Conservation (phyloP, 495 filamentous ascomycete genomes). For the Sabuloglossum arenarium region DNA sequence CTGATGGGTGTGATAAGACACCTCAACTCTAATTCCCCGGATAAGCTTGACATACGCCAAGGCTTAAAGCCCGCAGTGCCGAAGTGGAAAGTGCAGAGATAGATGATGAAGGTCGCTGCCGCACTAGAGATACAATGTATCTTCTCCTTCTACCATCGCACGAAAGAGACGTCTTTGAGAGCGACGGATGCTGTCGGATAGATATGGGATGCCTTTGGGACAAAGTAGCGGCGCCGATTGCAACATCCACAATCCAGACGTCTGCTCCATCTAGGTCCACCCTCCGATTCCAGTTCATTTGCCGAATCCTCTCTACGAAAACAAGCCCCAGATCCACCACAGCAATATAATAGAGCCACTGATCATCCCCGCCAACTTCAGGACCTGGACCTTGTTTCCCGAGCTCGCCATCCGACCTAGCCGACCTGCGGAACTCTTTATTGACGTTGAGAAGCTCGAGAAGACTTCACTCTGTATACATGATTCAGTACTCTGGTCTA, state of each 20-base stretch:
- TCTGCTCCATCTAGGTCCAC: neutral
- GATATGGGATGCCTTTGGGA: neutral
- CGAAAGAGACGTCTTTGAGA: neutral
- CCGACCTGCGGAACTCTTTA: slow-evolving; percentile 74
- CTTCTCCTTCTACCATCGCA: neutral
- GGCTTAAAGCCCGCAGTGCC: too few relatives aligned
- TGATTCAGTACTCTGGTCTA: neutral
- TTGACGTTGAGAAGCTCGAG: slow-evolving; percentile 37
- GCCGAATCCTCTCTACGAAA: slow-evolving; percentile 16
- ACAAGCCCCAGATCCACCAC: slow-evolving; percentile 48
- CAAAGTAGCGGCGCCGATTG: neutral
- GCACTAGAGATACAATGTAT: neutral
- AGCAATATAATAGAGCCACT: slow-evolving; percentile 50
- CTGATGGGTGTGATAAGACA: too few relatives aligned
- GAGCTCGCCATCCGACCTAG: slow-evolving; percentile 78
- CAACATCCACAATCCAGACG: neutral
- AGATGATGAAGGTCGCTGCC: neutral
- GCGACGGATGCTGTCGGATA: neutral
- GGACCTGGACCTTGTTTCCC: slow-evolving; percentile 74
- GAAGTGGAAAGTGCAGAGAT: neutral
- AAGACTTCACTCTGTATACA: slow-evolving; percentile 35
- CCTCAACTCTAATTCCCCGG: too few relatives aligned
- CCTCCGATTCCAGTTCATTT: neutral
- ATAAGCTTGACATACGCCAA: slow-evolving; percentile 12
- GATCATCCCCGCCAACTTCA: slow-evolving; percentile 75